Conservation (phyloP, 208 protist species). For the Leishmania tarentolae region DNA sequence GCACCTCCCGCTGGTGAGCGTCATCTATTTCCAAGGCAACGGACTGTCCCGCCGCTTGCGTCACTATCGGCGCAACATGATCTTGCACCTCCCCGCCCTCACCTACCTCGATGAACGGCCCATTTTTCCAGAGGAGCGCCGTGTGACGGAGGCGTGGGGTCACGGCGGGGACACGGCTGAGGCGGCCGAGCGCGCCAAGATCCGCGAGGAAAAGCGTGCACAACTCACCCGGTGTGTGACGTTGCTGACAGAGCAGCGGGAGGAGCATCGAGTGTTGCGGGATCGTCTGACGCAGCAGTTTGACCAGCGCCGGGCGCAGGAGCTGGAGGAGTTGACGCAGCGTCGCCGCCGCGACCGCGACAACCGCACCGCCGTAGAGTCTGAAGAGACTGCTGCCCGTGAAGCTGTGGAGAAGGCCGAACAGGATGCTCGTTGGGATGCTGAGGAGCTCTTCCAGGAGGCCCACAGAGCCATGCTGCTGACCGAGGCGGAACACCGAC, state of each 20-base stretch:
- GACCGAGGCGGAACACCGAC: slow-evolving; percentile 36
- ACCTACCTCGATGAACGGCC: slow-evolving; percentile 91
- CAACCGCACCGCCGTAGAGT: slow-evolving; percentile 31
- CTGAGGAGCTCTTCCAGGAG: slow-evolving; percentile 35
- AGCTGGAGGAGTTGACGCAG: slow-evolving; percentile 58
- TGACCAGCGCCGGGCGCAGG: slow-evolving; percentile 53
- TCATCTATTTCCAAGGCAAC: slow-evolving; percentile 92
- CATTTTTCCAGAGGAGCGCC: slow-evolving; percentile 86
- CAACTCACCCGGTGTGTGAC: slow-evolving; percentile 81
- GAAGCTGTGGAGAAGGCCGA: slow-evolving; percentile 36
- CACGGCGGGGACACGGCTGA: slow-evolving; percentile 73
- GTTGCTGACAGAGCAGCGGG: slow-evolving; percentile 73
- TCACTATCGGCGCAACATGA: slow-evolving; percentile 91
- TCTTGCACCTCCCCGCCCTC: slow-evolving; percentile 73
- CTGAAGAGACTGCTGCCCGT: slow-evolving; percentile 38
- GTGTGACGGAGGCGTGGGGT: slow-evolving; percentile 83
- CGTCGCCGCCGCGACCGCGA: slow-evolving; percentile 47
- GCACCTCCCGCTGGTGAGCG: slow-evolving; percentile 78
- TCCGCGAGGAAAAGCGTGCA: slow-evolving; percentile 82
- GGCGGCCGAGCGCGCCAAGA: slow-evolving; percentile 61
- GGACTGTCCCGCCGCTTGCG: slow-evolving; percentile 58
- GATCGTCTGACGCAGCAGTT: slow-evolving; percentile 75
- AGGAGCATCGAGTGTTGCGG: slow-evolving; percentile 66
- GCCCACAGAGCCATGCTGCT: slow-evolving; percentile 20
- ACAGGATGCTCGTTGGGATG: slow-evolving; percentile 36